phyloP scores from a whole-genome alignment of 2,329 filamentous ascomycete species.

The Pseudopyricularia cyperi region DNA sequence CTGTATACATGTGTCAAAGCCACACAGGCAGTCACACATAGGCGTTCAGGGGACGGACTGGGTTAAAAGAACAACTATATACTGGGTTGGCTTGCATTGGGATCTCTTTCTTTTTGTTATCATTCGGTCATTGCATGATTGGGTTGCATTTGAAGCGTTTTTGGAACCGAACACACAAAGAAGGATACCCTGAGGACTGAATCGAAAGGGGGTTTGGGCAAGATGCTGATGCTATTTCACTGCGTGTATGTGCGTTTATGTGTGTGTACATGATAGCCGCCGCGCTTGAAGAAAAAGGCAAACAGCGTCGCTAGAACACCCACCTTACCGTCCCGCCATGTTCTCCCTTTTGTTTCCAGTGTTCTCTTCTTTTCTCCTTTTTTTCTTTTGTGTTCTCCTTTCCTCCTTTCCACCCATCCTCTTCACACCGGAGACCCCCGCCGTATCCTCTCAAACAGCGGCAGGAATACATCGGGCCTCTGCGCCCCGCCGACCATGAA shows the following conservation, averaged over 20 bases:
- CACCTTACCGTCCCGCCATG: too few species aligned
- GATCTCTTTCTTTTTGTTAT: too few species aligned
- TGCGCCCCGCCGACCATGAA: constrained; percentile 63
- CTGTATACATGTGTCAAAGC: not conserved
- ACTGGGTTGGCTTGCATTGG: not conserved
- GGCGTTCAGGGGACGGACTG: not conserved
- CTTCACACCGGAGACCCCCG: not conserved
- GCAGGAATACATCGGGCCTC: constrained; percentile 49
- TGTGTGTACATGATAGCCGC: too few species aligned
- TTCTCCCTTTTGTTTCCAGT: not conserved
- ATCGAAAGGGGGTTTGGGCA: too few species aligned
- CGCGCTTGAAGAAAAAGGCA: too few species aligned
- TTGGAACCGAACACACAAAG: too few species aligned
- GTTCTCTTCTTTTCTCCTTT: constrained; percentile 2
- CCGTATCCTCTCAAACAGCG: constrained; percentile 40
- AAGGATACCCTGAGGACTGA: too few species aligned
- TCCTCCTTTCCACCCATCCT: not conserved
- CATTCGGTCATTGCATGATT: too few species aligned
- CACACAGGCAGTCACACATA: not conserved
- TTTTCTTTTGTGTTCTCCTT: constrained; percentile 2
- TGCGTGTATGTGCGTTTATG: too few species aligned
- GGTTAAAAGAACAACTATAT: not conserved
- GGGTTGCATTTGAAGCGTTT: not conserved
- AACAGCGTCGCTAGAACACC: too few species aligned
- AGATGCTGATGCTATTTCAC: too few species aligned